Percentiles rank a stretch among this genome's conserved stretches.
Evolutionary conservation across 148 eudicot species (phyloP).

Genomic region (Selenicereus undatus): DNA sequence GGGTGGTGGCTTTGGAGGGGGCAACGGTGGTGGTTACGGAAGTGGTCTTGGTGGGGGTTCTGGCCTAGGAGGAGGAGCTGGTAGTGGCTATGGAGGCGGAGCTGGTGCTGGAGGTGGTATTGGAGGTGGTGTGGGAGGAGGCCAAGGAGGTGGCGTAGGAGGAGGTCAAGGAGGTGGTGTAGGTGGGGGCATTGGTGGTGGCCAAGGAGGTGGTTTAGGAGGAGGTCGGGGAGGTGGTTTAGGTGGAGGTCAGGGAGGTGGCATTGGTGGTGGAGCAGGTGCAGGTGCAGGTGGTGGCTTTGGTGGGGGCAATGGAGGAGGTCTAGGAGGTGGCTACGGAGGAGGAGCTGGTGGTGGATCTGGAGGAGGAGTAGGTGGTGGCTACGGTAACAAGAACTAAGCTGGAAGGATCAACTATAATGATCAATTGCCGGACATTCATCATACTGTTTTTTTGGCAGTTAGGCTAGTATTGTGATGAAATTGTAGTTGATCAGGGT

Average conservation of each 20-base stretch:
- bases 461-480: too few species aligned
- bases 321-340: neutral
- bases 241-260: neutral
- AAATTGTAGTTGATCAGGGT: neutral
- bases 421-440: too few species aligned
- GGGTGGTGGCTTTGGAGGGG: neutral
- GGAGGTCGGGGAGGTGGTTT: neutral
- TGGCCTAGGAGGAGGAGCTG: neutral
- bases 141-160: neutral
- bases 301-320: neutral
- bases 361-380: neutral
- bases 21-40: neutral
- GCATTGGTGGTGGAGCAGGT: neutral
- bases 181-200: neutral
- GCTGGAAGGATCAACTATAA: neutral
- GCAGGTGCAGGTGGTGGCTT: neutral
- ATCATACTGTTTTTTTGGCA: neutral
- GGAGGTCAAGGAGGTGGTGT: neutral
- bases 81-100: neutral
- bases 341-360: neutral
- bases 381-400: neutral
- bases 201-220: neutral
- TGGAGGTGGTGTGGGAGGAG: neutral
- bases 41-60: neutral
- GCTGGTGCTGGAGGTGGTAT: neutral